These are phyloP conservation scores for Schoenoplectus triqueter DNA, from an alignment of 202 grass and related monocot genomes.

Conservation along the genomic window DNA sequence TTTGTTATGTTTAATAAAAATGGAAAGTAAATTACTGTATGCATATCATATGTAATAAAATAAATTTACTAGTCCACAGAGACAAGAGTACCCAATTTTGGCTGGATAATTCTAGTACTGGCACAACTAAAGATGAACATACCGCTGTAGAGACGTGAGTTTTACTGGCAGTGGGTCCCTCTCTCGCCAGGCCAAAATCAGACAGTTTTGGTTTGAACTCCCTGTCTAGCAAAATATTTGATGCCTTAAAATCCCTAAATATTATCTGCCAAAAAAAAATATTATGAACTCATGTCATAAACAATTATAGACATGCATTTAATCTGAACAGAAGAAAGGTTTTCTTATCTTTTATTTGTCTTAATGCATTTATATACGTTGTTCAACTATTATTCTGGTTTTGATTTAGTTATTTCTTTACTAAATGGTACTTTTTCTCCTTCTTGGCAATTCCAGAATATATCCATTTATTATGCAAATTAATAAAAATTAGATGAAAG, in stretches of 20 bases:
- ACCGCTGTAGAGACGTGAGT: constrained; percentile 89
- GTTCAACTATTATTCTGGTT: too few relatives aligned
- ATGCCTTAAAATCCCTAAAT: constrained; percentile 88
- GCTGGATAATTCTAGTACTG: not conserved
- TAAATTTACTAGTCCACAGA: not conserved
- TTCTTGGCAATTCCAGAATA: too few relatives aligned
- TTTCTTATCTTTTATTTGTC: too few relatives aligned
- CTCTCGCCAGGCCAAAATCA: constrained; percentile 79
- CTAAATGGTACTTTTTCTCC: too few relatives aligned
- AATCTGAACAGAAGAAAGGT: too few relatives aligned
- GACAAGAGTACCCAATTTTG: not conserved
- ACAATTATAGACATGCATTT: too few relatives aligned
- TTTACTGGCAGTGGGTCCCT: constrained; percentile 61
- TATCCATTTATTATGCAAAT: too few relatives aligned
- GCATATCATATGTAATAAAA: not conserved
- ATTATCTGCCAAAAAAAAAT: constrained; percentile 60
- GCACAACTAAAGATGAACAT: constrained; percentile 32
- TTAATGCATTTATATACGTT: too few relatives aligned
- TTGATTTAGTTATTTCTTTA: not conserved
- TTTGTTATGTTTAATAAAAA: not conserved
- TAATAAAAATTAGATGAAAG: too few relatives aligned
- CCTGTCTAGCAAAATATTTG: constrained; percentile 73
- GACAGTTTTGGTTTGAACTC: constrained; percentile 89
- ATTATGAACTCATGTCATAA: not conserved
- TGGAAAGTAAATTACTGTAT: not conserved